Evolutionary conservation across 1,139 yeast species (phyloP).

Genomic region (Lodderomyces metapsilosis): DNA sequence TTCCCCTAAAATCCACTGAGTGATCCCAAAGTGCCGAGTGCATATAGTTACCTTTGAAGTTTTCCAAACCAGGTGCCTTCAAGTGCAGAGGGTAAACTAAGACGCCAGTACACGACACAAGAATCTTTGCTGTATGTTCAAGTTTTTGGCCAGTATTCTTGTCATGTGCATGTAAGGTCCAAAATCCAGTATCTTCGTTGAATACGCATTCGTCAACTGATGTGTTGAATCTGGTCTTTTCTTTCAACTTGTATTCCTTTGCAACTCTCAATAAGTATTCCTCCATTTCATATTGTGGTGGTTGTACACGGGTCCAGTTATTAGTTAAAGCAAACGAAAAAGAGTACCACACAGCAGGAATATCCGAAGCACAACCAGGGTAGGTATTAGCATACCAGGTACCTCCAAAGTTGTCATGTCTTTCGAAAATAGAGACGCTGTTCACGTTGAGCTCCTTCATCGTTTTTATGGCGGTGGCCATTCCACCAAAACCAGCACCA

Average conservation of each 20-base stretch:
- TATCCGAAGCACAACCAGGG: slow-evolving; percentile 42
- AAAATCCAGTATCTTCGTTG: slow-evolving; percentile 30
- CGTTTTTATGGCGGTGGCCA: slow-evolving; percentile 32
- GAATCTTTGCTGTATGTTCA: slow-evolving; percentile 28
- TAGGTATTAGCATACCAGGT: background rate
- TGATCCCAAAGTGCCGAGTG: slow-evolving; percentile 52
- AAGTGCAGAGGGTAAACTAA: slow-evolving; percentile 35
- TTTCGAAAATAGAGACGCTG: slow-evolving; percentile 43
- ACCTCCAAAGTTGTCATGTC: slow-evolving; percentile 30
- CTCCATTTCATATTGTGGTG: slow-evolving; percentile 49
- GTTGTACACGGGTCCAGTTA: slow-evolving; percentile 45
- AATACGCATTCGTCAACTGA: slow-evolving; percentile 28
- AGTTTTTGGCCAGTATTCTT: slow-evolving; percentile 30
- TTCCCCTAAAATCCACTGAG: slow-evolving; percentile 32
- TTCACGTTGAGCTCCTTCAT: slow-evolving; percentile 28
- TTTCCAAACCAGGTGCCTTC: slow-evolving; percentile 35
- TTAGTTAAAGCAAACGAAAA: slow-evolving; percentile 39
- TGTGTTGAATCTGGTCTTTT: slow-evolving; percentile 31
- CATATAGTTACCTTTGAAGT: slow-evolving; percentile 44
- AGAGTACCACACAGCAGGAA: slow-evolving; percentile 51
- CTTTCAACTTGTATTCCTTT: slow-evolving; percentile 30
- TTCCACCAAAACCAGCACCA: slow-evolving; percentile 52
- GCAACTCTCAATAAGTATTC: slow-evolving; percentile 44
- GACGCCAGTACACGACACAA: slow-evolving; percentile 38
- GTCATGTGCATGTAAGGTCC: slow-evolving; percentile 37